Evolutionary conservation across 768 basidiomycete genomes (phyloP).

Genomic region (Calocybe cyanea): DNA sequence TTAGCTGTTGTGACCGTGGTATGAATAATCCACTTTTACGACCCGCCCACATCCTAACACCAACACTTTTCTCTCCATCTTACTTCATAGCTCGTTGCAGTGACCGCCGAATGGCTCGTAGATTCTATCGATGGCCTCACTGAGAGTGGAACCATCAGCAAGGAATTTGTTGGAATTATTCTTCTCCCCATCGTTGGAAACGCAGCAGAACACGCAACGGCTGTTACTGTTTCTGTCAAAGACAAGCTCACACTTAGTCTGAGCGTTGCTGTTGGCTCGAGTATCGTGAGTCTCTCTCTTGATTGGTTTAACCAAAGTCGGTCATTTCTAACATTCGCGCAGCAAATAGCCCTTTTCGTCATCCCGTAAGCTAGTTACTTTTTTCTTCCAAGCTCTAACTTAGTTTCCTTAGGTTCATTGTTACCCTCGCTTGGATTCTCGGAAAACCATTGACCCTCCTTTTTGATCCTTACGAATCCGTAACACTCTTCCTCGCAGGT

Average conservation of each 20-base stretch:
- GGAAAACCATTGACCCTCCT: constrained; percentile 76
- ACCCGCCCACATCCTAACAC: neutral
- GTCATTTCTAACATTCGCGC: constrained; percentile 2
- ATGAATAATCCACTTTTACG: constrained; percentile 20
- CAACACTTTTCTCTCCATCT: constrained; percentile 28
- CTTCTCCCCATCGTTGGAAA: constrained; percentile 91
- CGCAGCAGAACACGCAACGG: constrained; percentile 90
- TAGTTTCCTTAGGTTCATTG: constrained; percentile 50
- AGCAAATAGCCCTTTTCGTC: constrained; percentile 62
- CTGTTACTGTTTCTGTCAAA: constrained; percentile 89
- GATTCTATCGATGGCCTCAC: constrained; percentile 80
- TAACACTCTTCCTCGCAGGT: constrained; percentile 54
- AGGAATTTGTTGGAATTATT: constrained; percentile 81
- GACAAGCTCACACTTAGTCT: constrained; percentile 86
- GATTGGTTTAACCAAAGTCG: constrained; percentile 10
- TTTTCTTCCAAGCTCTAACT: neutral
- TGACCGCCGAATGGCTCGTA: constrained; percentile 73
- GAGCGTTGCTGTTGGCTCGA: constrained; percentile 84
- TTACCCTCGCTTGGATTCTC: constrained; percentile 77
- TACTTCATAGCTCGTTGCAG: constrained; percentile 46
- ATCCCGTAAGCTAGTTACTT: constrained; percentile 31
- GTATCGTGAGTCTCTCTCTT: constrained; percentile 51
- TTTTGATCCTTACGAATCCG: constrained; percentile 86
- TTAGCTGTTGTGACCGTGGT: constrained; percentile 64
- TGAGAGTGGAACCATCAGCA: constrained; percentile 46